These are phyloP conservation scores for Senna tora DNA, from an alignment of 306 rosid species.

Conservation along the genomic window DNA sequence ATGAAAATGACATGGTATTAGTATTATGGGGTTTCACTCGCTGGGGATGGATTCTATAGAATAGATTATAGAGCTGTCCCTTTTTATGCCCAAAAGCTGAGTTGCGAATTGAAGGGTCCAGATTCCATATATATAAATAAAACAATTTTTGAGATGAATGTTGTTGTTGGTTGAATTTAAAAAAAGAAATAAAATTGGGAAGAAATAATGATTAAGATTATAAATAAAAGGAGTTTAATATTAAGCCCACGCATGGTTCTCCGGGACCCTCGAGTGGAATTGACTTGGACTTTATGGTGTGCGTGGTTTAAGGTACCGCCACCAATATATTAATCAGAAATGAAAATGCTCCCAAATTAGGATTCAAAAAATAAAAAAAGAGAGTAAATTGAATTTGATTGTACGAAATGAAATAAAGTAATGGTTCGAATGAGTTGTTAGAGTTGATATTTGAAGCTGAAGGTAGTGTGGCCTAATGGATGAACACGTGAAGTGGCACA, in stretches of 20 bases:
- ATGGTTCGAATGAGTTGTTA: background rate
- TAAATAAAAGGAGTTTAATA: conserved; percentile 43
- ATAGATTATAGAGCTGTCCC: conserved; percentile 56
- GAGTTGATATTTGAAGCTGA: background rate
- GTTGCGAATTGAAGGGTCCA: conserved; percentile 34
- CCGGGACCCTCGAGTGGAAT: conserved; percentile 66
- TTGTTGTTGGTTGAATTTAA: no score
- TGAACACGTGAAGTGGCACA: conserved; percentile 24
- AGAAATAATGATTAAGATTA: conserved; percentile 57
- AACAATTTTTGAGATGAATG: no score
- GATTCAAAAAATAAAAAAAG: background rate
- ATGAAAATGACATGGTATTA: conserved; percentile 45
- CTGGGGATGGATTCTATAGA: conserved; percentile 47
- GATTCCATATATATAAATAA: background rate
- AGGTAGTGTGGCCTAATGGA: conserved; percentile 34
- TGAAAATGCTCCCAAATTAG: background rate
- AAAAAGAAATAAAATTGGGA: no score
- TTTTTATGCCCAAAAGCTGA: conserved; percentile 53
- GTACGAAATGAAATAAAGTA: conserved; percentile 17
- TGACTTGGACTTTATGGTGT: conserved; percentile 43
- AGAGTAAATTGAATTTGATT: conserved; percentile 2
- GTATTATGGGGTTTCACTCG: conserved; percentile 49
- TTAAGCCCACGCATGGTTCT: conserved; percentile 85
- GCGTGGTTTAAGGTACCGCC: conserved; percentile 35
- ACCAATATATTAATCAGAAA: conserved; percentile 6